Evolutionary conservation across 495 filamentous ascomycete species (phyloP), one percentile per base, ranked within the genome.

Genomic region (Barbatosphaeria neglecta): DNA sequence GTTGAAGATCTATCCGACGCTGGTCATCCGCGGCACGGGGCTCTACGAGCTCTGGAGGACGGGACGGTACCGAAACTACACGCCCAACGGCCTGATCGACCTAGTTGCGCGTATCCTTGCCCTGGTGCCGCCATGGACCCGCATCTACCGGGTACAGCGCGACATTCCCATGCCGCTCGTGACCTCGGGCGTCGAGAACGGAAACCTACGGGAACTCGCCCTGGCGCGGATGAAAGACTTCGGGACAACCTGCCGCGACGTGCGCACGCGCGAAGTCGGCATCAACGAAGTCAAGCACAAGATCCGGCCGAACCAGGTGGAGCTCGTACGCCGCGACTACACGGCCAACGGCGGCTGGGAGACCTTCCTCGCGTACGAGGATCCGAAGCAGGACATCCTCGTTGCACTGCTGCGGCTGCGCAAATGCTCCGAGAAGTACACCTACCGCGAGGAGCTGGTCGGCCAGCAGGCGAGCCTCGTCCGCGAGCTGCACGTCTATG

Each of bases 241-340:
- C 45, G 92, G 92, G 19, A 98, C 92, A 1, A 87, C 86, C 4
- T 98, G 92, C 61, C 87, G 92, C 47, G 92, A 98, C 55, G 93
- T 98, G n/a, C 84, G 92, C 13, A 97, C 92, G 2, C 82, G 92
- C 41, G 92, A 98, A 68, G 92, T 98, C 45, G 92, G 92, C 41
- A 87, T 98, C 67, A 96, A 97, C 61, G 92, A 98, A 65, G 90
- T 98, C 48, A 97, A 97, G 66, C 80, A 98, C 69, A 96, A 95
- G 72, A 95, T 97, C 53, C 79, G 92, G 7, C 92, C 92, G 0
- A 89, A 86, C 48, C 92, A 98, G 65, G 85, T 98, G 46, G 92
- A 98, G 72, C 81, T 97, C 28, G 81, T 97, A n/a, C 84, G 92
- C 22, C 78, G 92, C 38, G 92, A 98, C 69, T 98, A 98, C 61